Evolutionary conservation across 2,329 filamentous ascomycete genomes (phyloP).

Genomic region (Rutstroemia sp.): DNA sequence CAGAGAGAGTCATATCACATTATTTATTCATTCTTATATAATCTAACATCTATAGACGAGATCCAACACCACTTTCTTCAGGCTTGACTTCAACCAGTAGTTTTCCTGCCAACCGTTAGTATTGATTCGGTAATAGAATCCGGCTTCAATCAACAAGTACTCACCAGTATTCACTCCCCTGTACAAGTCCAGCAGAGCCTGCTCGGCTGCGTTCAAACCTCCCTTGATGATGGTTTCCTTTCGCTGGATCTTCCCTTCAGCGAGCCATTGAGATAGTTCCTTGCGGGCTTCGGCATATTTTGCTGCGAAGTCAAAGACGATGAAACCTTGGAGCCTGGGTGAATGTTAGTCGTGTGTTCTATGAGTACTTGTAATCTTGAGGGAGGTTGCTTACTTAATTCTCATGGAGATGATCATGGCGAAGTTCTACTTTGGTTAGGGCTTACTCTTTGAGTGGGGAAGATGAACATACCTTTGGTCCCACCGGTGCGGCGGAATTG

Average conservation of each 20-base stretch:
- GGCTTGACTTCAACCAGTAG: slow-evolving; percentile 48
- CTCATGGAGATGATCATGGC: slow-evolving; percentile 45
- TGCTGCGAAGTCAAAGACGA: slow-evolving; percentile 59
- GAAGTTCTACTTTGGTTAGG: slow-evolving; percentile 36
- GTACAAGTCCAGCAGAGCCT: slow-evolving; percentile 57
- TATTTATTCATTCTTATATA: background rate
- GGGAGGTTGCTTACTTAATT: slow-evolving; percentile 33
- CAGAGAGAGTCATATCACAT: background rate
- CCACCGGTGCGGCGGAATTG: slow-evolving; percentile 48
- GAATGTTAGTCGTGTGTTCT: background rate
- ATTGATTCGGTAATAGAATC: background rate
- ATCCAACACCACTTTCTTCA: slow-evolving; percentile 11
- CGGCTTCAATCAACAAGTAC: slow-evolving; percentile 1
- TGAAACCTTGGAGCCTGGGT: slow-evolving; percentile 60
- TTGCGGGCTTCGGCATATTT: slow-evolving; percentile 50
- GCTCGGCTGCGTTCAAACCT: slow-evolving; percentile 56
- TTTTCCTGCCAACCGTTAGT: slow-evolving; percentile 33
- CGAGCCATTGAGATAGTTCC: slow-evolving; percentile 60
- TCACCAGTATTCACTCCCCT: slow-evolving; percentile 62
- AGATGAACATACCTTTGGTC: slow-evolving; percentile 39
- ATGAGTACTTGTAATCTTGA: background rate
- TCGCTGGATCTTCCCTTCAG: slow-evolving; percentile 63
- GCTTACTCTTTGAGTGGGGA: background rate
- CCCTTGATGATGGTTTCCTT: slow-evolving; percentile 65
- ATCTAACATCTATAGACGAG: slow-evolving; percentile 9